Percentiles rank a stretch among this genome's conserved stretches.
These are phyloP conservation scores for Aureobasidium sp. DNA, from an alignment of 2,329 filamentous ascomycete genomes.

Conservation along the genomic window DNA sequence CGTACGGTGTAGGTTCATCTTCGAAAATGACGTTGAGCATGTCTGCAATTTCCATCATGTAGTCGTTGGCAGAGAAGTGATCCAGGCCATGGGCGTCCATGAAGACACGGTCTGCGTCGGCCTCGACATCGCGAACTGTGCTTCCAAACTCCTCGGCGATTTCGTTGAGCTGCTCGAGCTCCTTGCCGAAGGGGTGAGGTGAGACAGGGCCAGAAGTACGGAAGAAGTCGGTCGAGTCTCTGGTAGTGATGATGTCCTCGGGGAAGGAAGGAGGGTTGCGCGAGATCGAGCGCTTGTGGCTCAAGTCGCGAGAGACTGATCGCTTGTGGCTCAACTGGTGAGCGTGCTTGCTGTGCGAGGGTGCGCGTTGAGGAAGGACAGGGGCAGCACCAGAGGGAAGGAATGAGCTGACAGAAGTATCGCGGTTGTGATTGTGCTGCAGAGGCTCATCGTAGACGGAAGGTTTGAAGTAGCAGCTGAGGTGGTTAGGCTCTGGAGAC, in stretches of 20 bases:
- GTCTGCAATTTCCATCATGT: slow-evolving; percentile 69
- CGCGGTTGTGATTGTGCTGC: slow-evolving; percentile 11
- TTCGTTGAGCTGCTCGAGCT: slow-evolving; percentile 87
- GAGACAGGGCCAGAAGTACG: slow-evolving; percentile 35
- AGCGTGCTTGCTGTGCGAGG: slow-evolving; percentile 83
- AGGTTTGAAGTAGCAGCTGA: slow-evolving; percentile 50
- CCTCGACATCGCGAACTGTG: slow-evolving; percentile 49
- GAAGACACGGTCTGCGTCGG: slow-evolving; percentile 66
- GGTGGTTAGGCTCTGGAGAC: slow-evolving; percentile 47
- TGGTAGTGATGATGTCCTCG: not conserved
- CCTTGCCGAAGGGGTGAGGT: slow-evolving; percentile 72
- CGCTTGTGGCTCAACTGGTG: slow-evolving; percentile 63
- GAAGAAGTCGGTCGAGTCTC: slow-evolving; percentile 39
- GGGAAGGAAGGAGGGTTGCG: slow-evolving; percentile 28
- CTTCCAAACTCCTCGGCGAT: slow-evolving; percentile 77
- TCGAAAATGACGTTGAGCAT: slow-evolving; percentile 45
- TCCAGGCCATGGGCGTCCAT: slow-evolving; percentile 62
- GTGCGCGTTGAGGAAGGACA: slow-evolving; percentile 65
- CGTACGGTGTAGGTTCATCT: slow-evolving; percentile 19
- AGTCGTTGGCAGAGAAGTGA: slow-evolving; percentile 72
- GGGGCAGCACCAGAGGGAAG: slow-evolving; percentile 46
- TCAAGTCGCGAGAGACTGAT: slow-evolving; percentile 51
- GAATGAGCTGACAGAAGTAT: slow-evolving; percentile 18
- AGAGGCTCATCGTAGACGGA: slow-evolving; percentile 29
- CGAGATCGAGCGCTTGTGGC: slow-evolving; percentile 56